A percentile compares a stretch with the other conserved stretches of the same genome.
phyloP scores from a whole-genome alignment of 352 stramenopile genomes.

The Blastocystis sp. region DNA sequence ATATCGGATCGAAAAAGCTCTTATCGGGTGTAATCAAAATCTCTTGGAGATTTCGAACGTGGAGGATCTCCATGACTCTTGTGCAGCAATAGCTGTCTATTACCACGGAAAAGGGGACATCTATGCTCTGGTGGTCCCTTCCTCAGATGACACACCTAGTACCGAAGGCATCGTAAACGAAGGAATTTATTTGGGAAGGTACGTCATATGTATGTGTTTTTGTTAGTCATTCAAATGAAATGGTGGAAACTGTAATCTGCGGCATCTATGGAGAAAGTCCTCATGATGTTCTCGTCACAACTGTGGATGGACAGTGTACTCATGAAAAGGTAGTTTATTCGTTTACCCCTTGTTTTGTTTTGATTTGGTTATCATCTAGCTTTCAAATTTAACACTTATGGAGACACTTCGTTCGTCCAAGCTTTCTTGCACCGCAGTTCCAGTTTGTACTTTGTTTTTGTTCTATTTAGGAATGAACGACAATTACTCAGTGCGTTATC shows the following conservation, averaged over 20 bases:
- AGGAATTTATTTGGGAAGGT: conserved; percentile 9
- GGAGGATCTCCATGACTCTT: neutral
- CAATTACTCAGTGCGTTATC: neutral
- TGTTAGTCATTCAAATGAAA: neutral
- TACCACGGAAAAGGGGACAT: neutral
- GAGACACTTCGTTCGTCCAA: neutral
- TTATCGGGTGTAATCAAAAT: neutral
- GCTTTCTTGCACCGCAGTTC: neutral
- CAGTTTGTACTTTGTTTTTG: neutral
- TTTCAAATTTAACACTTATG: neutral
- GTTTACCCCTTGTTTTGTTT: neutral
- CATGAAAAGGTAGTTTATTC: neutral
- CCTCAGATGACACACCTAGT: neutral
- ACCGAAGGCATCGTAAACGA: neutral
- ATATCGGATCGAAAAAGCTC: neutral
- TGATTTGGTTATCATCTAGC: neutral
- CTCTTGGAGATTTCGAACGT: neutral
- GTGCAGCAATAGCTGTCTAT: neutral
- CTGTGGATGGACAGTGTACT: neutral
- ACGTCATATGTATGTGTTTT: neutral
- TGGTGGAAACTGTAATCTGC: neutral
- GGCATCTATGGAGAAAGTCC: neutral
- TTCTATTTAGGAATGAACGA: neutral
- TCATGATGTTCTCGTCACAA: neutral
- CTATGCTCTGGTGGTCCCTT: neutral